phyloP scores from a whole-genome alignment of 108 stramenopile genomes.

The Heterococcus sp. region DNA sequence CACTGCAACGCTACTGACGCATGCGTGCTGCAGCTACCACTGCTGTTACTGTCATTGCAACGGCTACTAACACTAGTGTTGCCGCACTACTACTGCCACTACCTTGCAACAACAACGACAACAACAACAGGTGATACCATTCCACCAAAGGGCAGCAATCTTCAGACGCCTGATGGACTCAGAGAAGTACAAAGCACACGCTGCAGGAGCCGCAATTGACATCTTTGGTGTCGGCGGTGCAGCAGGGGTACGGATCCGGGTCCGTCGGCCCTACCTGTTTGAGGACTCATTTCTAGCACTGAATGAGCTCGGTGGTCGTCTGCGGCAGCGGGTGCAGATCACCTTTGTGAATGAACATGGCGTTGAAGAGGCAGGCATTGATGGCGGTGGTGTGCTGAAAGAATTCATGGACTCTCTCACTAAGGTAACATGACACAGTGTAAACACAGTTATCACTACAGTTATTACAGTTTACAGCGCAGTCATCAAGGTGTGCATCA shows the following conservation, averaged over 20 bases:
- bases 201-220: not conserved
- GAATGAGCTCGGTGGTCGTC: not conserved
- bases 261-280: conserved; percentile 2
- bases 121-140: conserved; percentile 47
- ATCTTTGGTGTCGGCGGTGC: not conserved
- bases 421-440: too few relatives aligned
- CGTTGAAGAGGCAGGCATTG: conserved; percentile 92
- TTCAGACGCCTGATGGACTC: conserved; percentile 29
- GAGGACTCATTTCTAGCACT: not conserved
- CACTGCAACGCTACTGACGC: too few relatives aligned
- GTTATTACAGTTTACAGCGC: too few relatives aligned
- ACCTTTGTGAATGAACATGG: conserved; percentile 87
- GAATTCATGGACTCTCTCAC: conserved; percentile 69
- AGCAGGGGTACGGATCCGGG: not conserved
- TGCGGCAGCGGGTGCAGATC: conserved; percentile 43
- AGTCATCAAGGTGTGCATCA: too few relatives aligned
- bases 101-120: too few relatives aligned
- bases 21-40: too few relatives aligned
- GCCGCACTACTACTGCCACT: too few relatives aligned
- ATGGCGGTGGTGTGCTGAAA: conserved; percentile 98
- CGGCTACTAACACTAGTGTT: too few relatives aligned
- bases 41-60: too few relatives aligned
- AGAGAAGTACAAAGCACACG: not conserved
- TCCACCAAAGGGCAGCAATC: conserved; percentile 31
- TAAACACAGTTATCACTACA: too few relatives aligned